Percentiles rank a stretch among this genome's conserved stretches.
Evolutionary conservation across 371 early-diverging fungal genomes (phyloP).

Genomic region (Zychaea mexicana): DNA sequence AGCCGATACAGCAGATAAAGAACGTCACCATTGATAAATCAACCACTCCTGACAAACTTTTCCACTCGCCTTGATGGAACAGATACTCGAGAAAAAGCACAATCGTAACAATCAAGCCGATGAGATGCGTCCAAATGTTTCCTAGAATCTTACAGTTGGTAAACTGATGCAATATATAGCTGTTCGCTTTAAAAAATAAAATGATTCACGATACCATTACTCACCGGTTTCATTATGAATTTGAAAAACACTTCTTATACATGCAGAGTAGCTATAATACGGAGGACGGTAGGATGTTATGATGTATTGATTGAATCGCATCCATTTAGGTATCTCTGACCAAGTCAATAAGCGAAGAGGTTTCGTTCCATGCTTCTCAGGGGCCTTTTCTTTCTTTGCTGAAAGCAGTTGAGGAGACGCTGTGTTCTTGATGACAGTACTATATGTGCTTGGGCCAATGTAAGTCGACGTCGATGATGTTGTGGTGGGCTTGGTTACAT

Average conservation of each 20-base stretch:
- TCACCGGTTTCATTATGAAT: not conserved
- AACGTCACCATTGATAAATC: not conserved
- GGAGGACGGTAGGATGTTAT: not conserved
- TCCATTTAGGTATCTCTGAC: not conserved
- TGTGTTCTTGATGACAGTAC: too few relatives aligned
- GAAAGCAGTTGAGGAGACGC: too few relatives aligned
- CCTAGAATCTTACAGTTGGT: not conserved
- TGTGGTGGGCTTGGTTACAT: too few relatives aligned
- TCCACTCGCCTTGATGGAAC: not conserved
- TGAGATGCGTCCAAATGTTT: not conserved
- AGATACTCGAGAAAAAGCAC: not conserved
- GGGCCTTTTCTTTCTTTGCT: too few relatives aligned
- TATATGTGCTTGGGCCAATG: too few relatives aligned
- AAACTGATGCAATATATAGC: too few relatives aligned
- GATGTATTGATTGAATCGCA: not conserved
- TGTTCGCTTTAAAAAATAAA: too few relatives aligned
- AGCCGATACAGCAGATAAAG: not conserved
- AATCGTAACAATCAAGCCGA: not conserved
- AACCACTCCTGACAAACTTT: not conserved
- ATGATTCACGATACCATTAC: not conserved
- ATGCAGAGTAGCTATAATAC: not conserved
- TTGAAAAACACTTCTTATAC: not conserved
- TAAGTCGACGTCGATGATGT: too few relatives aligned
- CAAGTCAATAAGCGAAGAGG: slow-evolving; percentile 1
- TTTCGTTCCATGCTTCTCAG: too few relatives aligned